Percentiles rank a stretch among this genome's conserved stretches.
Evolutionary conservation across 345 rosid species (phyloP).

Genomic region (Excoecaria cochinchinensis): DNA sequence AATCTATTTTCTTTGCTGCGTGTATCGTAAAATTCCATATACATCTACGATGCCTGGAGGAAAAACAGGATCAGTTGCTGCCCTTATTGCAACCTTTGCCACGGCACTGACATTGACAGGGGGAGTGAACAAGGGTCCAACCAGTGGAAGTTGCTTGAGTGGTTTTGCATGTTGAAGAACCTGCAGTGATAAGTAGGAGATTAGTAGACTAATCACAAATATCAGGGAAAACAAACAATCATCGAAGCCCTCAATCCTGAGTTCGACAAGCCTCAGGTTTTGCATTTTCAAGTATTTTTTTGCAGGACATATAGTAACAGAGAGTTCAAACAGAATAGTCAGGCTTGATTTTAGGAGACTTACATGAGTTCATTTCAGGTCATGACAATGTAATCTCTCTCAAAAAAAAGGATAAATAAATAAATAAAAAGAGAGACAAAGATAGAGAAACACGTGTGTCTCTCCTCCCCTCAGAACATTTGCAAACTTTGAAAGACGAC

Average conservation of each 20-base stretch:
- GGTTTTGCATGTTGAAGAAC: constrained; percentile 54
- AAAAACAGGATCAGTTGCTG: constrained; percentile 56
- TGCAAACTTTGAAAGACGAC: no score
- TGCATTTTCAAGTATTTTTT: neutral
- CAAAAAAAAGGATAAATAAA: neutral
- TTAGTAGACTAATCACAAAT: neutral
- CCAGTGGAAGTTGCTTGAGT: constrained; percentile 49
- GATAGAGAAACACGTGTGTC: neutral
- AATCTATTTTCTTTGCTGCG: constrained; percentile 43
- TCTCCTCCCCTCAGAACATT: neutral
- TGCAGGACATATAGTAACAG: neutral
- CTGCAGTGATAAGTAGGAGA: constrained; percentile 16
- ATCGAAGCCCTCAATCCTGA: neutral
- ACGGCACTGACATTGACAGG: constrained; percentile 49
- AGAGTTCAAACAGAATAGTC: neutral
- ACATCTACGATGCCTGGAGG: constrained; percentile 57
- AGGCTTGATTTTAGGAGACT: neutral
- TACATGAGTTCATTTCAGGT: neutral
- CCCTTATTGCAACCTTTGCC: constrained; percentile 56
- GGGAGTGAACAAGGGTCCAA: constrained; percentile 56
- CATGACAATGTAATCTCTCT: neutral
- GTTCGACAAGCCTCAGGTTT: neutral
- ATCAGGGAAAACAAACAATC: no score
- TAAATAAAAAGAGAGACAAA: no score
- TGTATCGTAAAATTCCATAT: constrained; percentile 44